Conservation (phyloP, 169 alveolate genomes). For the Plasmodium vivax region DNA sequence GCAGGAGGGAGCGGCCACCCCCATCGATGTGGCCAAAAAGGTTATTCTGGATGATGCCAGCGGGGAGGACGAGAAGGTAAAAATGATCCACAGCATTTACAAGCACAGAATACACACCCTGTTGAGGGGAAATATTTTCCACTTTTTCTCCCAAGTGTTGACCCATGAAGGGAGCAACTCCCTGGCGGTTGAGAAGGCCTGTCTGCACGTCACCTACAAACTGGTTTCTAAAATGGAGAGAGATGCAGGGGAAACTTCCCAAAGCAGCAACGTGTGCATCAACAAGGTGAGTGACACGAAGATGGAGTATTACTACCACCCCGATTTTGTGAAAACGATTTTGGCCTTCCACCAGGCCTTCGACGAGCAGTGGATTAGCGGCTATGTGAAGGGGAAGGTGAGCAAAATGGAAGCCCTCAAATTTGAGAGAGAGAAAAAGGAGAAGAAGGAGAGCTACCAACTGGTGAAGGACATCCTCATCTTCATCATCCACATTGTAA, state of each 20-base stretch:
- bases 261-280: slow-evolving; percentile 16
- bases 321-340: slow-evolving; percentile 14
- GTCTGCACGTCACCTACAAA: slow-evolving; percentile 28
- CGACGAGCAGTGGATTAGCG: slow-evolving; percentile 31
- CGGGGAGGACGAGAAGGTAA: slow-evolving; percentile 32
- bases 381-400: slow-evolving; percentile 19
- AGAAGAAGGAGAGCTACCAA: background rate
- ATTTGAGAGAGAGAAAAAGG: too few relatives aligned
- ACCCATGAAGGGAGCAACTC: background rate
- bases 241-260: background rate
- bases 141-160: slow-evolving; percentile 25
- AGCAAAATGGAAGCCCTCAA: slow-evolving; percentile 24
- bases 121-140: slow-evolving; percentile 27
- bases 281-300: slow-evolving; percentile 19
- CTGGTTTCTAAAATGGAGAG: slow-evolving; percentile 23
- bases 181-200: slow-evolving; percentile 9
- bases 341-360: slow-evolving; percentile 24
- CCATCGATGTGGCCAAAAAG: slow-evolving; percentile 9
- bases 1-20: background rate
- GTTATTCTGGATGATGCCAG: background rate
- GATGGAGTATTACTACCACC: slow-evolving; percentile 35
- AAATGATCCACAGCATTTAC: slow-evolving; percentile 49
- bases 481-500: slow-evolving; percentile 24
- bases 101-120: slow-evolving; percentile 33
- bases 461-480: background rate